These are phyloP conservation scores for Wallacemonas collosoma DNA, from an alignment of 208 protist species.

Conservation along the genomic window DNA sequence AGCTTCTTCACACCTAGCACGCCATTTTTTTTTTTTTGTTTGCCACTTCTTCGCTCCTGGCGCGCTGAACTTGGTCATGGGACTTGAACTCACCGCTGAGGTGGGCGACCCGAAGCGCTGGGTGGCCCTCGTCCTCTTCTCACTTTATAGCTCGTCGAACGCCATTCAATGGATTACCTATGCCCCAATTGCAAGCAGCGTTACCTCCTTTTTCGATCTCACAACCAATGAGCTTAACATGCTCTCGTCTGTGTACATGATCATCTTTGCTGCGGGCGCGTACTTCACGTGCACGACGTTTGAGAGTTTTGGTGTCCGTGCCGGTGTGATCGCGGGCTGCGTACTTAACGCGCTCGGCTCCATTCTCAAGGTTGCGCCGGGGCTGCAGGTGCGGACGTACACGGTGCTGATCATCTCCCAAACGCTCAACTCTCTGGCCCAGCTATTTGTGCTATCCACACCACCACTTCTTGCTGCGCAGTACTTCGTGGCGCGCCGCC, in stretches of 20 bases:
- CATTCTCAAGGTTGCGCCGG: constrained; percentile 59
- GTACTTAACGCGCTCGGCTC: constrained; percentile 57
- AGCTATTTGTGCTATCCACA: constrained; percentile 75
- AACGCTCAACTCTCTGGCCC: constrained; percentile 52
- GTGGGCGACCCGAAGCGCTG: constrained; percentile 48
- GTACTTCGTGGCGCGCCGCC: constrained; percentile 56
- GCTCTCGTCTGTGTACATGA: constrained; percentile 83
- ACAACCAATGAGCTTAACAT: constrained; percentile 66
- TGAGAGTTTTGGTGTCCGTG: constrained; percentile 69
- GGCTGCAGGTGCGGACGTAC: constrained; percentile 49
- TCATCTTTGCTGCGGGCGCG: constrained; percentile 55
- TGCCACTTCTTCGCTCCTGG: background rate
- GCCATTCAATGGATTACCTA: constrained; percentile 83
- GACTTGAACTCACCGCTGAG: constrained; percentile 18
- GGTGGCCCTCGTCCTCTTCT: constrained; percentile 58
- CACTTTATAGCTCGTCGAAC: constrained; percentile 59
- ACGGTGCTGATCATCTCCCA: constrained; percentile 56
- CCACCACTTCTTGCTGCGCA: constrained; percentile 65
- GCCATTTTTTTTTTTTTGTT: background rate
- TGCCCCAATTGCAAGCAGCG: constrained; percentile 47
- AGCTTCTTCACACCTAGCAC: too few relatives aligned
- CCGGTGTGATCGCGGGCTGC: constrained; percentile 53
- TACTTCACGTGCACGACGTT: constrained; percentile 75
- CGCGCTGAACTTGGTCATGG: constrained; percentile 14
- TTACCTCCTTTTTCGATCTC: constrained; percentile 42